phyloP scores from a whole-genome alignment of 306 rosid genomes.

The Pachyrhizus erosus region DNA sequence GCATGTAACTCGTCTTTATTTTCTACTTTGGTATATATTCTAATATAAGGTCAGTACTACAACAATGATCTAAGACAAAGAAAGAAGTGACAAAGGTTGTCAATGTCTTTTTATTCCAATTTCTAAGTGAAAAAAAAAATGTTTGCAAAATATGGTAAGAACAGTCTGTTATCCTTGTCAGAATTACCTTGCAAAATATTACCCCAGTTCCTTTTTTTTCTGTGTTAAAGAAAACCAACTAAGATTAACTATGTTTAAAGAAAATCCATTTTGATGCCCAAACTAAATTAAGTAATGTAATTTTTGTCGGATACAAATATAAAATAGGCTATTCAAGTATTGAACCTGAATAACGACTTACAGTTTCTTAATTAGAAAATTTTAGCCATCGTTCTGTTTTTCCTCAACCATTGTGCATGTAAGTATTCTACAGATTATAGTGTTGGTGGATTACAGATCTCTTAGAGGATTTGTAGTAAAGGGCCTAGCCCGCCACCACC shows the following conservation, averaged over 20 bases:
- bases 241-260: slow-evolving; percentile 28
- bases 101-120: not conserved
- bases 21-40: not conserved
- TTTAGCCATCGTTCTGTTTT: not conserved
- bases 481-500: not conserved
- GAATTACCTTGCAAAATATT: slow-evolving; percentile 16
- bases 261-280: slow-evolving; percentile 3
- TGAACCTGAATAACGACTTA: not conserved
- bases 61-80: not conserved
- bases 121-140: not conserved
- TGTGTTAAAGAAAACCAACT: slow-evolving; percentile 35
- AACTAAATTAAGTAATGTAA: slow-evolving; percentile 40
- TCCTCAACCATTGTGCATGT: not conserved
- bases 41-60: not conserved
- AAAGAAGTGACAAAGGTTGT: slow-evolving; percentile 2
- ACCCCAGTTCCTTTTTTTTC: not conserved
- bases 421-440: not conserved
- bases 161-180: slow-evolving; percentile 32
- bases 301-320: not conserved
- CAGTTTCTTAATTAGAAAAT: not conserved
- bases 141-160: slow-evolving; percentile 9
- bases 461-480: not conserved
- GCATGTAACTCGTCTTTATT: not conserved
- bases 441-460: not conserved
- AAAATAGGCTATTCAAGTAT: not conserved